Percentiles rank a stretch among this genome's conserved stretches.
These are phyloP conservation scores for Phallus indusiatus DNA, from an alignment of 768 basidiomycete genomes.

Conservation along the genomic window DNA sequence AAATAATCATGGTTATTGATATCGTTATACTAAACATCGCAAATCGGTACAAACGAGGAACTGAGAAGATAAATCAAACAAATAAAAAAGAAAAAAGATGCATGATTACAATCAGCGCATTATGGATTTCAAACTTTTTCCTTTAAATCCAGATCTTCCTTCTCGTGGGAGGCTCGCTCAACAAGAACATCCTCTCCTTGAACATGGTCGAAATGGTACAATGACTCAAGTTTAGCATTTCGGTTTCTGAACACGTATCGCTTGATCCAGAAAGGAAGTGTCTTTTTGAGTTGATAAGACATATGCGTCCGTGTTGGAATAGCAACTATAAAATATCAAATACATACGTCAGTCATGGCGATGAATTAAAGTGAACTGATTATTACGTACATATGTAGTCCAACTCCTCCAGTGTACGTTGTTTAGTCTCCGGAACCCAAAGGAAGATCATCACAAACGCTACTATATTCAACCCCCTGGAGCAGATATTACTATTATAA, in stretches of 20 bases:
- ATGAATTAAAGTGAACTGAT: not conserved
- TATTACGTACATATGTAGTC: conserved; percentile 11
- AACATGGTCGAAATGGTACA: conserved; percentile 41
- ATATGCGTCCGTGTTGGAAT: conserved; percentile 38
- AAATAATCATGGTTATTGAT: too few relatives aligned
- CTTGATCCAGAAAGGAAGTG: conserved; percentile 42
- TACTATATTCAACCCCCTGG: conserved; percentile 32
- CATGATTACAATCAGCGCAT: not conserved
- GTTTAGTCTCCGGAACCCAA: conserved; percentile 37
- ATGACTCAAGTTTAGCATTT: conserved; percentile 26
- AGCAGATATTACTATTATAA: conserved; percentile 24
- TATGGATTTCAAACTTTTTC: not conserved
- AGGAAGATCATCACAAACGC: conserved; percentile 50
- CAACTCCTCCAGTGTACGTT: conserved; percentile 18
- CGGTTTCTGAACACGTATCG: conserved; percentile 36
- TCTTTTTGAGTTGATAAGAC: conserved; percentile 30
- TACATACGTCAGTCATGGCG: not conserved
- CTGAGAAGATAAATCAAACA: too few relatives aligned
- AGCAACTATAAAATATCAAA: conserved; percentile 17
- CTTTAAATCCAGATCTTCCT: not conserved
- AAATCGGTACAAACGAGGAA: too few relatives aligned
- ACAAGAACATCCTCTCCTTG: conserved; percentile 2
- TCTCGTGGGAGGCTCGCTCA: not conserved
- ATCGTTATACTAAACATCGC: too few relatives aligned
- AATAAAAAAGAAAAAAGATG: not conserved